Conservation (phyloP, 805 yeast species). For the Priceomyces castillae region DNA sequence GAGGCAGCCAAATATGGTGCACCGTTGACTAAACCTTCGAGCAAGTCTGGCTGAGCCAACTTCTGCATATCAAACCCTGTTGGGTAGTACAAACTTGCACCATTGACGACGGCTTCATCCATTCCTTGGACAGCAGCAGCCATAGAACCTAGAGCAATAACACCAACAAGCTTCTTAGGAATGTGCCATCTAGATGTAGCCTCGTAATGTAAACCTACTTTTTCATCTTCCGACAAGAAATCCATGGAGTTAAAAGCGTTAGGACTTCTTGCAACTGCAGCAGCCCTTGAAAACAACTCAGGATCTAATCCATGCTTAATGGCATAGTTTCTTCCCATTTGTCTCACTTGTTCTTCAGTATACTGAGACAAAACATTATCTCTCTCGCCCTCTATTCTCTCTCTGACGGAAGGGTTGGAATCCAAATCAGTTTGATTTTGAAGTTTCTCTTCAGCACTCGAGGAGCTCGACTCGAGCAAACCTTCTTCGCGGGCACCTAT, state of each 20-base stretch:
- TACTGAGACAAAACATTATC: constrained; percentile 56
- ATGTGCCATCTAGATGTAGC: constrained; percentile 44
- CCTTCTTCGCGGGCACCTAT: constrained; percentile 9
- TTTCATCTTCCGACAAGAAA: constrained; percentile 45
- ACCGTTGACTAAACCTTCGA: constrained; percentile 60
- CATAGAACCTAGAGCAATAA: constrained; percentile 59
- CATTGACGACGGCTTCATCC: constrained; percentile 72
- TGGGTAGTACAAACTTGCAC: constrained; percentile 64
- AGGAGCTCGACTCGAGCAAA: constrained; percentile 10
- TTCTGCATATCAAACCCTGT: constrained; percentile 51
- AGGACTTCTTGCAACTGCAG: constrained; percentile 58
- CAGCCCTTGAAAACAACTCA: constrained; percentile 60
- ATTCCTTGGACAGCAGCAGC: constrained; percentile 74
- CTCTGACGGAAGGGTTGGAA: constrained; percentile 15
- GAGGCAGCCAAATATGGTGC: constrained; percentile 66
- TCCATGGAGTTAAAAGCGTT: constrained; percentile 55
- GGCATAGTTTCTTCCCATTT: constrained; percentile 69
- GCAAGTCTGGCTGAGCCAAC: constrained; percentile 36
- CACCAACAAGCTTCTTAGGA: constrained; percentile 48
- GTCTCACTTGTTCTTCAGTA: constrained; percentile 60
- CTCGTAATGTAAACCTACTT: constrained; percentile 47
- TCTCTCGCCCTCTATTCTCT: constrained; percentile 17
- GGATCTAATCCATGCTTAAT: constrained; percentile 51
- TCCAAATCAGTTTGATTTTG: constrained; percentile 11
- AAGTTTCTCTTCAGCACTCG: constrained; percentile 8